phyloP scores from a whole-genome alignment of 2,329 filamentous ascomycete genomes.

The Trichophyton equinum region DNA sequence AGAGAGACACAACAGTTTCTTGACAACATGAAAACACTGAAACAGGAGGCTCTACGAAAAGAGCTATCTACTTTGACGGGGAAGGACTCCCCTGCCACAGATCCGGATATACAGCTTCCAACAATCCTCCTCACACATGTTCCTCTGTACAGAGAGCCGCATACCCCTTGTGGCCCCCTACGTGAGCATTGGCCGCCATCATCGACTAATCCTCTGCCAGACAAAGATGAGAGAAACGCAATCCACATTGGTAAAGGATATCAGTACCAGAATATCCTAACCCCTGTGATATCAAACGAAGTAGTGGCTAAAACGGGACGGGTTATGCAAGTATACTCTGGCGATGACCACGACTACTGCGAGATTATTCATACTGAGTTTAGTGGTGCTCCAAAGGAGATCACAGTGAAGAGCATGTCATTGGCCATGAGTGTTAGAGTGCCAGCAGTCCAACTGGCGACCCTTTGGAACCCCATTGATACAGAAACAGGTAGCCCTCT shows the following conservation, averaged over 20 bases:
- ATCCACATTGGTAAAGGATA: constrained; percentile 69
- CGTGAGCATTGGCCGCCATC: constrained; percentile 73
- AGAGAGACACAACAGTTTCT: constrained; percentile 66
- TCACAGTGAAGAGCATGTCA: constrained; percentile 88
- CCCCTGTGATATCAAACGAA: constrained; percentile 58
- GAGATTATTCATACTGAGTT: constrained; percentile 66
- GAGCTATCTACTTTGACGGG: constrained; percentile 56
- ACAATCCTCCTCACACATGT: constrained; percentile 86
- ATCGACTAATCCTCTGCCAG: constrained; percentile 44
- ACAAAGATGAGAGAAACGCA: constrained; percentile 59
- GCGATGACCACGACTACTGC: constrained; percentile 97
- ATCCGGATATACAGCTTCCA: constrained; percentile 49
- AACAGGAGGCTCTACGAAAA: constrained; percentile 54
- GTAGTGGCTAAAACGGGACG: constrained; percentile 62
- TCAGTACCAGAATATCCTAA: constrained; percentile 93
- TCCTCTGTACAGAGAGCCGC: constrained; percentile 68
- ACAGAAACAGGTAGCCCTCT: constrained; percentile 27
- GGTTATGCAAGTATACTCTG: constrained; percentile 76
- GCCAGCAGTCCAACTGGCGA: constrained; percentile 78
- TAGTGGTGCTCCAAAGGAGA: constrained; percentile 55
- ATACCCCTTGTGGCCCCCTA: constrained; percentile 74
- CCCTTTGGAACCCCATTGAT: constrained; percentile 84
- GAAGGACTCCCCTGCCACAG: constrained; percentile 42
- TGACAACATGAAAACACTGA: constrained; percentile 49
- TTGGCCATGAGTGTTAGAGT: constrained; percentile 92